Conservation (phyloP, 345 rosid species). For the Noccaea caerulescens region DNA sequence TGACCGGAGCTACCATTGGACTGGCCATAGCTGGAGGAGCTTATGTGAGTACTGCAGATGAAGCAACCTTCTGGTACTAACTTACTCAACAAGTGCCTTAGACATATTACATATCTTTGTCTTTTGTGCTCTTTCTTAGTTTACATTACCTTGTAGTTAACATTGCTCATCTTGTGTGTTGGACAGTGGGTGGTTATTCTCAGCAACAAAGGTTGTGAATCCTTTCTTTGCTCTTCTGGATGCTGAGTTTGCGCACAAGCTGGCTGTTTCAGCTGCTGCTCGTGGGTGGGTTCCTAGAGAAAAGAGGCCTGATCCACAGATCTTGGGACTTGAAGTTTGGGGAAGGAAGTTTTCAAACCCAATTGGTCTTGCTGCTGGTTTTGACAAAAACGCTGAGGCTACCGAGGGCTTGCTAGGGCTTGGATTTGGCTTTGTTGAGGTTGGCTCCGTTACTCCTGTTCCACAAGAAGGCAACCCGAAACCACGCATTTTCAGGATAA, state of each 20-base stretch:
- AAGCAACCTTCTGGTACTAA: conserved; percentile 95
- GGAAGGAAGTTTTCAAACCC: conserved; percentile 97
- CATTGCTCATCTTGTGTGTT: conserved; percentile 22
- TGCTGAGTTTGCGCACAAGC: conserved; percentile 87
- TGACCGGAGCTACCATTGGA: conserved; percentile 86
- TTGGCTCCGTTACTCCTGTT: conserved; percentile 95
- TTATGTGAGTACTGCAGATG: conserved; percentile 94
- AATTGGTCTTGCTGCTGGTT: conserved; percentile 97
- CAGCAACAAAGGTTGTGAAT: conserved; percentile 89
- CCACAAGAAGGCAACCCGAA: conserved; percentile 97
- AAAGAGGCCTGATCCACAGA: conserved; percentile 79
- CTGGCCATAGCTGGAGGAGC: conserved; percentile 90
- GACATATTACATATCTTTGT: conserved; percentile 1
- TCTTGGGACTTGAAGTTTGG: conserved; percentile 90
- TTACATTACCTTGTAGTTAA: background rate
- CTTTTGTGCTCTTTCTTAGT: conserved; percentile 20
- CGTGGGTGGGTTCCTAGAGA: conserved; percentile 98
- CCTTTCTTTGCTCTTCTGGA: conserved; percentile 93
- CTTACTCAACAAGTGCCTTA: conserved; percentile 21
- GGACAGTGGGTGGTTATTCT: conserved; percentile 93
- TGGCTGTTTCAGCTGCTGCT: conserved; percentile 92
- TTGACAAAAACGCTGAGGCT: conserved; percentile 98
- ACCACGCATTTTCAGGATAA: conserved; percentile 92
- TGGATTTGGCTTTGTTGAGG: conserved; percentile 97
- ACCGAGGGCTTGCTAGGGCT: conserved; percentile 85